Percentiles rank a stretch among this genome's conserved stretches.
Conservation (phyloP, 2,329 filamentous ascomycete genomes). For the Scedosporium boydii region DNA sequence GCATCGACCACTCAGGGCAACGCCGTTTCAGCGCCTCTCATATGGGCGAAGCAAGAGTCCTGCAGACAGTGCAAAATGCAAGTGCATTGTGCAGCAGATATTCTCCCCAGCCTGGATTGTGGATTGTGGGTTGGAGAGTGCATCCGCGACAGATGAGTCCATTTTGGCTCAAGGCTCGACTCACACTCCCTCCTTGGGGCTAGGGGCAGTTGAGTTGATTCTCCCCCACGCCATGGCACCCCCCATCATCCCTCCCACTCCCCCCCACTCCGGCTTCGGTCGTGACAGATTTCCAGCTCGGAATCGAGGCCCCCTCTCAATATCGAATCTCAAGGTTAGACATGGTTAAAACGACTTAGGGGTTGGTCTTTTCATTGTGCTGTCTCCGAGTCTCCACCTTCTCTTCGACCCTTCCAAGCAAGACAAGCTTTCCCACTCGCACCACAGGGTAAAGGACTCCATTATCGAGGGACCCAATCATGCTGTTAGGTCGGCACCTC, state of each 20-base stretch:
- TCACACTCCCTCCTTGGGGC: background rate
- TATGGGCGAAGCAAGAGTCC: background rate
- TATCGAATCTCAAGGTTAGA: background rate
- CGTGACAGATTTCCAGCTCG: background rate
- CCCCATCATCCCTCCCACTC: background rate
- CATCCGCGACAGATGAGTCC: background rate
- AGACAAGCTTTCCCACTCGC: too few relatives aligned
- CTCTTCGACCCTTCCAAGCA: too few relatives aligned
- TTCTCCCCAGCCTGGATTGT: too few relatives aligned
- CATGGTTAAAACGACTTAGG: too few relatives aligned
- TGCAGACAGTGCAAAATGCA: background rate
- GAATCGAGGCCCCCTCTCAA: background rate
- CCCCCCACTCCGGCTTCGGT: background rate
- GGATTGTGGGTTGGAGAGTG: too few relatives aligned
- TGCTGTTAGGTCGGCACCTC: background rate
- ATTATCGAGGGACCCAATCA: background rate
- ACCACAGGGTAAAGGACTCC: background rate
- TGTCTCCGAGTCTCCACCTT: too few relatives aligned
- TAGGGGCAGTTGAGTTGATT: background rate
- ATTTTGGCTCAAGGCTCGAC: background rate
- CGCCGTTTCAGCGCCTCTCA: background rate
- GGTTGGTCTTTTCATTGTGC: too few relatives aligned
- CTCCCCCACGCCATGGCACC: background rate
- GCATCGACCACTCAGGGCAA: background rate
- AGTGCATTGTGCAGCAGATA: background rate